Conservation (phyloP, 2,329 filamentous ascomycete genomes). For the Aspergillus sp. region DNA sequence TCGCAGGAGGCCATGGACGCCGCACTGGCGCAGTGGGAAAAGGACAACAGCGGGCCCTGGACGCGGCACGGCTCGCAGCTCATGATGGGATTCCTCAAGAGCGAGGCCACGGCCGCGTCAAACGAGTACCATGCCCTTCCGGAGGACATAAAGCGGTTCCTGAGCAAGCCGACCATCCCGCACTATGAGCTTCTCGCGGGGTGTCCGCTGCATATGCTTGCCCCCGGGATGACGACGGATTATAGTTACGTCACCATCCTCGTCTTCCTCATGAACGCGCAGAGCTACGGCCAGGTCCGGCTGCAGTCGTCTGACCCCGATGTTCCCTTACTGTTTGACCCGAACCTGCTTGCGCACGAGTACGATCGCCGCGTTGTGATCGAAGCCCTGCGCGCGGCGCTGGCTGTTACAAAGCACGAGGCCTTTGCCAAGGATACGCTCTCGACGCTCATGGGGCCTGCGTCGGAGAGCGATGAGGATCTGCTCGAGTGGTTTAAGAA, state of each 20-base stretch:
- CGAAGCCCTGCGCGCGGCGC: conserved; percentile 52
- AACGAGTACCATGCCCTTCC: conserved; percentile 59
- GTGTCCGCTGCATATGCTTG: conserved; percentile 48
- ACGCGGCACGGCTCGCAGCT: conserved; percentile 44
- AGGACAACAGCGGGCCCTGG: conserved; percentile 46
- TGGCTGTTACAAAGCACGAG: conserved; percentile 50
- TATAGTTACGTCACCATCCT: conserved; percentile 52
- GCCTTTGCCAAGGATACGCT: conserved; percentile 52
- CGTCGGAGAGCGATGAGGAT: conserved; percentile 58
- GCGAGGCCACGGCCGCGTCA: conserved; percentile 44
- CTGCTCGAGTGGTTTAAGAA: conserved; percentile 52
- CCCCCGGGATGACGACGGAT: conserved; percentile 44
- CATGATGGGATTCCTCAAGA: conserved; percentile 48
- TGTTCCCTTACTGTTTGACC: conserved; percentile 58
- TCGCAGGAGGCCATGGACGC: conserved; percentile 47
- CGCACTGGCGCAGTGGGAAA: conserved; percentile 55
- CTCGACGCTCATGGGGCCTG: conserved; percentile 48
- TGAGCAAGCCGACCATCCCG: conserved; percentile 58
- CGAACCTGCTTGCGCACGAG: conserved; percentile 57
- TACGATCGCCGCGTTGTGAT: conserved; percentile 60
- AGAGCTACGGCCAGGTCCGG: conserved; percentile 56
- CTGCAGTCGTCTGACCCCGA: conserved; percentile 59
- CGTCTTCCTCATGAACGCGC: conserved; percentile 59
- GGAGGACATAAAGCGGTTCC: conserved; percentile 45
- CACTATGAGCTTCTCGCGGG: conserved; percentile 60